phyloP scores from a whole-genome alignment of 441 rosid genomes.

The Raphanus hybrid region DNA sequence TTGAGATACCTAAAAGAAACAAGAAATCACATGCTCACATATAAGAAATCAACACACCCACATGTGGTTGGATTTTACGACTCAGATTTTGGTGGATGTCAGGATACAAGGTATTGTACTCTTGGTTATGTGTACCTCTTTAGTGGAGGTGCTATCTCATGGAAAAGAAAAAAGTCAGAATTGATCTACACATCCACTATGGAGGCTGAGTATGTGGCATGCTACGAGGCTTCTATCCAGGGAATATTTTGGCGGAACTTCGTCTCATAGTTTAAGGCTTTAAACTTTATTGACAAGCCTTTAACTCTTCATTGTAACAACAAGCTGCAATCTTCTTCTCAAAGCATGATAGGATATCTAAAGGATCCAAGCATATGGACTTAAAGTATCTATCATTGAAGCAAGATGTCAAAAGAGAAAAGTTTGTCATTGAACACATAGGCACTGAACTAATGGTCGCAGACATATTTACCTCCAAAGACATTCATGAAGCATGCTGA shows the following conservation, averaged over 20 bases:
- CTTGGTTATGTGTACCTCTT: neutral
- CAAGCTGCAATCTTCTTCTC: neutral
- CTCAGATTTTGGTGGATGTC: neutral
- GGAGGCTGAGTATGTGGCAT: constrained; percentile 8
- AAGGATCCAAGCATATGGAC: neutral
- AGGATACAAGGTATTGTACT: neutral
- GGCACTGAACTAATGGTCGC: too few species aligned
- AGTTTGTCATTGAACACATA: too few species aligned
- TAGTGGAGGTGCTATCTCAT: neutral
- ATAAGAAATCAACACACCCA: neutral
- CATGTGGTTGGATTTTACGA: neutral
- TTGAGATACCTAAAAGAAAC: too few species aligned
- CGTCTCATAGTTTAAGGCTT: neutral
- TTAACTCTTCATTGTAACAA: constrained; percentile 14
- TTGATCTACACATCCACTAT: neutral
- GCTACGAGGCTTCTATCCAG: neutral
- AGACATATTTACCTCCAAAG: too few species aligned
- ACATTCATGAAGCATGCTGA: too few species aligned
- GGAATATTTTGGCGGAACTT: too few species aligned
- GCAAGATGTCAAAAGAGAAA: neutral
- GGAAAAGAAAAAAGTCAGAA: neutral
- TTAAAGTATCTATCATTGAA: neutral
- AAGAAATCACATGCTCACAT: too few species aligned
- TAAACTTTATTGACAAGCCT: neutral
- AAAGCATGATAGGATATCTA: constrained; percentile 1